Evolutionary conservation across 179 eudicot species (phyloP), one percentile per base, ranked within the genome.

Genomic region (Spinacia oleracea): DNA sequence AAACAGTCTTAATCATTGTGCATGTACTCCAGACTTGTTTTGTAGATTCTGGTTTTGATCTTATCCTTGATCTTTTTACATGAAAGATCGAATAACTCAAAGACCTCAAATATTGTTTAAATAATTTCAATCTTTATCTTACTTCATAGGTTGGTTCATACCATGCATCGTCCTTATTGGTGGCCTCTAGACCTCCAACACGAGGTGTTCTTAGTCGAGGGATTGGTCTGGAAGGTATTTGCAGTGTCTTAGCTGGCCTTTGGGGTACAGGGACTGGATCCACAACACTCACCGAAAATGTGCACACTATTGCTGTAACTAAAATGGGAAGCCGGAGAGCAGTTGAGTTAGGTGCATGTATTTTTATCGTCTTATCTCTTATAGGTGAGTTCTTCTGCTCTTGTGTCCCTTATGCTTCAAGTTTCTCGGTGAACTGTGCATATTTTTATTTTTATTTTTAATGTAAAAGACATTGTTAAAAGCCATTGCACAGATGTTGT

Each of bases 191-290:
- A 77, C 98, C 98, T 70, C 98, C 98, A 40, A 91, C 98, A 65
- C 90, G 89, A 23, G 98, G 98, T 23, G 92, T 95, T 75, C 63
- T 95, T 40, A 93, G 97, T 83, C 91, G 97, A 68, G 98, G 93
- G 53, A 95, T 95, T 43, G 98, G 98, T 70, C 86, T 95, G 65
- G 98, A 95, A 89, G 98, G 98, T 68, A 81, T 95, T 74, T 87
- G 88, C 75, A 90, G 97, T 78, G 74, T 95, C 45, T 86, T 95
- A 84, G 98, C 98, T 77, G 98, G 93, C 76, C 77, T 95, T 45
- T 95, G 98, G 98, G 98, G 98, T 72, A 95, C 90, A 56, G 98
- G 98, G 51, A 93, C 98, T 72, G 97, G 99, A 66, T 91, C 95
- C 43, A 78, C 95, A 11, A 91, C 97, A 64, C 89, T 95, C 71